A percentile compares a stretch with the other conserved stretches of the same genome.
phyloP scores from a whole-genome alignment of 352 stramenopile species.

The Pythium aphanidermatum region DNA sequence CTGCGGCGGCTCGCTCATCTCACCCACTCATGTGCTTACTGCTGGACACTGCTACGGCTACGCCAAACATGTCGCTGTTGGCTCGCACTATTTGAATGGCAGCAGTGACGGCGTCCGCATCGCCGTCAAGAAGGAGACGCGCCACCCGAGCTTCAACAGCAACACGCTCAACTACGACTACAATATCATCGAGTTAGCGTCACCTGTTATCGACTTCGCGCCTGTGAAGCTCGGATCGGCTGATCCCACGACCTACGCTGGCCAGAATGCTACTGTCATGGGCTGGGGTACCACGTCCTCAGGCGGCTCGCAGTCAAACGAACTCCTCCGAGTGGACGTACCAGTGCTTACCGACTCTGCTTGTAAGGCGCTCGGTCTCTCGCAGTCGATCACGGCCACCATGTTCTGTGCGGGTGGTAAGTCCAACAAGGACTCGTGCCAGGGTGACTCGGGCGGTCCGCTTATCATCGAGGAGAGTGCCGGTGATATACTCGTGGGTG shows the following conservation, averaged over 20 bases:
- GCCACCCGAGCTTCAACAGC: too few relatives aligned
- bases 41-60: too few relatives aligned
- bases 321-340: slow-evolving; percentile 38
- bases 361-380: slow-evolving; percentile 14
- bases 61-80: too few relatives aligned
- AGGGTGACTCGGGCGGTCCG: slow-evolving; percentile 48
- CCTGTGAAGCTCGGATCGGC: neutral
- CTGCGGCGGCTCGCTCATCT: slow-evolving; percentile 22
- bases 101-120: too few relatives aligned
- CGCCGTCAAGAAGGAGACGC: too few relatives aligned
- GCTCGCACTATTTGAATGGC: too few relatives aligned
- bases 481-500: slow-evolving; percentile 35
- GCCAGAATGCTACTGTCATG: slow-evolving; percentile 21
- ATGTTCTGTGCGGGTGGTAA: slow-evolving; percentile 49
- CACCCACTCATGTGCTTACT: slow-evolving; percentile 20
- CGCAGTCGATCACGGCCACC: slow-evolving; percentile 9
- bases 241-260: slow-evolving; percentile 4
- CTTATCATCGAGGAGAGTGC: slow-evolving; percentile 28
- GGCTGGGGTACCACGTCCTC: slow-evolving; percentile 20
- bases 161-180: too few relatives aligned
- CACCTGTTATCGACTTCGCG: too few relatives aligned
- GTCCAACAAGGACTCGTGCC: slow-evolving; percentile 31
- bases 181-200: too few relatives aligned
- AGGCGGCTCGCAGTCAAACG: slow-evolving; percentile 18
- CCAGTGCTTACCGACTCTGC: slow-evolving; percentile 28